Percentiles rank a stretch among this genome's conserved stretches.
Evolutionary conservation across 805 yeast genomes (phyloP).

Genomic region (Wickerhamomyces sydowiorum): DNA sequence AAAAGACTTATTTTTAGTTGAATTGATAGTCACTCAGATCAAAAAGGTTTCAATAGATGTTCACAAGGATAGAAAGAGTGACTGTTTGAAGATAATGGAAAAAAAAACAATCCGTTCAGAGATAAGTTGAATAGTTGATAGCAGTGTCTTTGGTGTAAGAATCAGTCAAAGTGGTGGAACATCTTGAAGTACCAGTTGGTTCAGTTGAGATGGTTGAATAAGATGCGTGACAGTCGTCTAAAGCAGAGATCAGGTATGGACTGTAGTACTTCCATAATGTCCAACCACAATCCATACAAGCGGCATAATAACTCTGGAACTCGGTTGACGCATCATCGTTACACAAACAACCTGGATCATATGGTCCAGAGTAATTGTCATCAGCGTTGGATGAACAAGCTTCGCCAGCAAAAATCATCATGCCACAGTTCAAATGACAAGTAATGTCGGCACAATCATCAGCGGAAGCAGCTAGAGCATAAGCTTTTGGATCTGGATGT

Average conservation of each 20-base stretch:
- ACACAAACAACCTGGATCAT: conserved; percentile 15
- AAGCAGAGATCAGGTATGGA: conserved; percentile 15
- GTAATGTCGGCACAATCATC: conserved; percentile 20
- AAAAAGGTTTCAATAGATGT: too few species aligned
- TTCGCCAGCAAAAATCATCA: conserved; percentile 24
- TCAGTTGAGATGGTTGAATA: conserved; percentile 8
- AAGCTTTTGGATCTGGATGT: conserved; percentile 19
- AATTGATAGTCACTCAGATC: too few species aligned
- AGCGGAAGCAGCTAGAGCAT: conserved; percentile 20
- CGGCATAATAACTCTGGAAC: conserved; percentile 14
- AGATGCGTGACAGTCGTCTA: conserved; percentile 21
- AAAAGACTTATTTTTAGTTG: too few species aligned
- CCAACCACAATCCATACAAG: conserved; percentile 29
- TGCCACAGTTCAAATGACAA: conserved; percentile 29
- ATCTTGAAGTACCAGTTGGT: conserved; percentile 15
- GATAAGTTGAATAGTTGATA: too few species aligned
- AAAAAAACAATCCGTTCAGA: too few species aligned
- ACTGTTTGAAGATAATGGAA: too few species aligned
- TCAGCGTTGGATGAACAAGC: conserved; percentile 15
- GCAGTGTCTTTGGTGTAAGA: neutral
- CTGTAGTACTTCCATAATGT: conserved; percentile 26
- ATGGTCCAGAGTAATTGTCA: conserved; percentile 10
- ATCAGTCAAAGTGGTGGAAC: conserved; percentile 17
- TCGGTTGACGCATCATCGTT: too few species aligned
- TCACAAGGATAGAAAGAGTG: too few species aligned